Base-by-base conservation (phyloP, 2,329 filamentous ascomycete species). In the Clarireedia monteithiana region DNA sequence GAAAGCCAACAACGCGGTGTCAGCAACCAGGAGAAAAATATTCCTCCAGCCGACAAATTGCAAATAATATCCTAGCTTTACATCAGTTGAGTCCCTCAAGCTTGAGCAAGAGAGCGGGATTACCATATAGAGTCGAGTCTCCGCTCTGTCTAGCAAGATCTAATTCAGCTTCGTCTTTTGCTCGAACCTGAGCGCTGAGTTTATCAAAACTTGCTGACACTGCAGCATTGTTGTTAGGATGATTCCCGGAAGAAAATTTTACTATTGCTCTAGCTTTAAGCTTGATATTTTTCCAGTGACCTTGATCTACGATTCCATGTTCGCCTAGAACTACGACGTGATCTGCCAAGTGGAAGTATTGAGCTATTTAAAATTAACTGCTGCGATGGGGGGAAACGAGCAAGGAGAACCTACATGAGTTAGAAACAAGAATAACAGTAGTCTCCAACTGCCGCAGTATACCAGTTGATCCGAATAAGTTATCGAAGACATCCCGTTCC, bases 361-460 rank as follows among this genome's bases (percentile, higher is more conserved):
- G 38, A 62, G 60, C 70, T 74, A 59, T 23, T 10, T 0, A 7
- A 2, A 46, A 30, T 62, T n/a, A 63, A 58, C 23, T 2, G 12
- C 0, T 44, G 36, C 7, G 5, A 2, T 44, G 7, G 14, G 47
- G 7, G 10, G 45, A 3, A 12, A 36, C 6, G 38, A 34, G 14
- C 48, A 52, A 53, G 9, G 67, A 67, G 23, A 60, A 66, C 56
- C 58, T 63, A 66, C 68, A 61, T 2, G 70, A 68, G 42, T 75
- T 73, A 0, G 75, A 75, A 2, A 71, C 71, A 4, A 80, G 64
- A 0, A 81, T 57, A 1, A 75, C 72, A 0, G 75, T 77, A 6
- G 67, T 67, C 0, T 68, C 66, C 17, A 66, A 62, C 14, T 62
- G 64, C 12, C 70, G 70, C 1, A 79, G 62, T 1, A 80, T 55